A percentile compares a stretch with the other conserved stretches of the same genome.
Conservation (phyloP, 192 early-diverging fungal species). For the Tieghemiomyces parasiticus region DNA sequence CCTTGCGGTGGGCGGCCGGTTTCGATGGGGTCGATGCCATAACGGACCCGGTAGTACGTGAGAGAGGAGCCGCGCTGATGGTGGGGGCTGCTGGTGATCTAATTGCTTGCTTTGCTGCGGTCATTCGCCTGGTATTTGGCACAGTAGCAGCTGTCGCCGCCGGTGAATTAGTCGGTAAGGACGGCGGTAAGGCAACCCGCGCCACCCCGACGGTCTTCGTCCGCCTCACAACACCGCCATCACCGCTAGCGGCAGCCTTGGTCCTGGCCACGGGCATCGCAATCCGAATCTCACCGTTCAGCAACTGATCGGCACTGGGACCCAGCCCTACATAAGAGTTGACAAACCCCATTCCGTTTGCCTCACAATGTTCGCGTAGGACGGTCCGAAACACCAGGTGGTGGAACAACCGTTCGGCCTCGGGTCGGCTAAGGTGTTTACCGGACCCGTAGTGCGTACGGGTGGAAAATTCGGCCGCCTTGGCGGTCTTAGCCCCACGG, state of each 20-base stretch:
- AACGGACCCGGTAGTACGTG: no score
- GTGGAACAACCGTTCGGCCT: constrained; percentile 58
- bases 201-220: constrained; percentile 5
- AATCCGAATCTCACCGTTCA: constrained; percentile 29
- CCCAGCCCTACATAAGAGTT: constrained; percentile 41
- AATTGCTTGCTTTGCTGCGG: not conserved
- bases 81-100: not conserved
- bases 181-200: not conserved
- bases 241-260: constrained; percentile 9
- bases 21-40: no score
- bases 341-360: constrained; percentile 43
- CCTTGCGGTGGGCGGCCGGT: no score
- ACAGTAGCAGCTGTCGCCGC: not conserved
- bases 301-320: constrained; percentile 24
- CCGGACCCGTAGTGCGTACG: constrained; percentile 40
- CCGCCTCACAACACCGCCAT: not conserved
- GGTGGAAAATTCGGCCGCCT: constrained; percentile 29
- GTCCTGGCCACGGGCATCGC: constrained; percentile 23
- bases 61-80: not conserved
- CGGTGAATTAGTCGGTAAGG: not conserved
- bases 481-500: constrained; percentile 49
- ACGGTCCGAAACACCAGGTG: constrained; percentile 43
- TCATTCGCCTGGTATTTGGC: not conserved
- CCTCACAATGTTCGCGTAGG: constrained; percentile 43
- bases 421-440: constrained; percentile 30